Conservation (phyloP, 2,329 filamentous ascomycete species). For the Claviceps spartinae region DNA sequence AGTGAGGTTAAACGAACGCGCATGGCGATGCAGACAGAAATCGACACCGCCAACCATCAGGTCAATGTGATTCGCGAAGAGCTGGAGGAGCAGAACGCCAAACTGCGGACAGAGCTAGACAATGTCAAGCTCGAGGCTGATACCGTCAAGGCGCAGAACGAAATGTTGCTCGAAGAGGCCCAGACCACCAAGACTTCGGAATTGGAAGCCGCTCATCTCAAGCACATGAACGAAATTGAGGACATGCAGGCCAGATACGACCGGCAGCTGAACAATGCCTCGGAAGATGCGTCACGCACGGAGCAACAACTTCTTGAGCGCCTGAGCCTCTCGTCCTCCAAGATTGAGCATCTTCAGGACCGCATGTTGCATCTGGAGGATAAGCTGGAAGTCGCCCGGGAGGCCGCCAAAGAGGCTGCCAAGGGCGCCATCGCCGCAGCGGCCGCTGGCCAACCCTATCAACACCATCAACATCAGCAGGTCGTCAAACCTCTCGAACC, state of each 20-base stretch:
- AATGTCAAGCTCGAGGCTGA: conserved; percentile 67
- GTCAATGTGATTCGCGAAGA: conserved; percentile 72
- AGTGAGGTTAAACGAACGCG: conserved; percentile 72
- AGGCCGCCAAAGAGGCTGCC: conserved; percentile 72
- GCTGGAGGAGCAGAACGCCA: conserved; percentile 64
- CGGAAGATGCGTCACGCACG: conserved; percentile 69
- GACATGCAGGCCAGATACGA: conserved; percentile 65
- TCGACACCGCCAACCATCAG: conserved; percentile 74
- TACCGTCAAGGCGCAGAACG: conserved; percentile 64
- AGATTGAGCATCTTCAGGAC: conserved; percentile 75
- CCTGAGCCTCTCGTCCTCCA: conserved; percentile 69
- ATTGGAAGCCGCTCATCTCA: conserved; percentile 36
- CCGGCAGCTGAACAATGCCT: conserved; percentile 55
- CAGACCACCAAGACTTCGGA: conserved; percentile 51
- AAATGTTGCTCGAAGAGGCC: conserved; percentile 74
- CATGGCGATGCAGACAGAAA: conserved; percentile 63
- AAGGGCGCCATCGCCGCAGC: conserved; percentile 29
- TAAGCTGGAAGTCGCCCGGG: conserved; percentile 77
- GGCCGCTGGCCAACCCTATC: background rate
- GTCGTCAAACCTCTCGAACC: conserved; percentile 31
- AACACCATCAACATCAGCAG: conserved; percentile 11
- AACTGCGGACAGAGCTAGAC: conserved; percentile 62
- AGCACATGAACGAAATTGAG: conserved; percentile 56
- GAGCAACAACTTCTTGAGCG: conserved; percentile 73
- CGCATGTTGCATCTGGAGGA: conserved; percentile 76